Conservation (phyloP, 2,329 filamentous ascomycete genomes). For the Didymella pinodella region DNA sequence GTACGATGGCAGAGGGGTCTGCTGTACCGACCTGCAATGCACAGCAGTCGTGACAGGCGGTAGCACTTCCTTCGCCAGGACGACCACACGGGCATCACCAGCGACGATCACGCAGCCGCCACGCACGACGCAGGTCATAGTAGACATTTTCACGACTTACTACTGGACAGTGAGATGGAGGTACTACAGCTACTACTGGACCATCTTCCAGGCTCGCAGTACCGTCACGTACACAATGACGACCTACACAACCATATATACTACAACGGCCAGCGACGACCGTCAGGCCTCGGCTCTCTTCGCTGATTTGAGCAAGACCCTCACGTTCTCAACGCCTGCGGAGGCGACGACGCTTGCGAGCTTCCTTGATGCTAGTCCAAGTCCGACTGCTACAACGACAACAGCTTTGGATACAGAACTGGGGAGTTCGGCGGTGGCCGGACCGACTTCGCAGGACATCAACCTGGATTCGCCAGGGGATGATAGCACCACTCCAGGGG, state of each 20-base stretch:
- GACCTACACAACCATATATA: slow-evolving; percentile 27
- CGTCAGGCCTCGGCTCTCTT: slow-evolving; percentile 19
- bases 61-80: slow-evolving; percentile 19
- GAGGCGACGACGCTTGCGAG: slow-evolving; percentile 20
- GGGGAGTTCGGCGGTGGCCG: not conserved
- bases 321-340: slow-evolving; percentile 24
- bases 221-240: slow-evolving; percentile 27
- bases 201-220: slow-evolving; percentile 16
- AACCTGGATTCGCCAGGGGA: not conserved
- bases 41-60: slow-evolving; percentile 26
- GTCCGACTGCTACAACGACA: slow-evolving; percentile 4
- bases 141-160: slow-evolving; percentile 19
- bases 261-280: slow-evolving; percentile 26
- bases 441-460: slow-evolving; percentile 5
- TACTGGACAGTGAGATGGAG: slow-evolving; percentile 33
- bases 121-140: slow-evolving; percentile 12
- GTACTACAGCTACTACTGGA: slow-evolving; percentile 29
- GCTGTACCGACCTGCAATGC: slow-evolving; percentile 30
- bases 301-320: slow-evolving; percentile 19
- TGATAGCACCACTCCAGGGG: not conserved
- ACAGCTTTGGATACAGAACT: slow-evolving; percentile 1
- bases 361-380: slow-evolving; percentile 8
- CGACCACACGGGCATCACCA: slow-evolving; percentile 6
- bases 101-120: slow-evolving; percentile 21
- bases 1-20: slow-evolving; percentile 20